Conservation (phyloP, 805 yeast genomes). For the Ogataea paradorogensis region DNA sequence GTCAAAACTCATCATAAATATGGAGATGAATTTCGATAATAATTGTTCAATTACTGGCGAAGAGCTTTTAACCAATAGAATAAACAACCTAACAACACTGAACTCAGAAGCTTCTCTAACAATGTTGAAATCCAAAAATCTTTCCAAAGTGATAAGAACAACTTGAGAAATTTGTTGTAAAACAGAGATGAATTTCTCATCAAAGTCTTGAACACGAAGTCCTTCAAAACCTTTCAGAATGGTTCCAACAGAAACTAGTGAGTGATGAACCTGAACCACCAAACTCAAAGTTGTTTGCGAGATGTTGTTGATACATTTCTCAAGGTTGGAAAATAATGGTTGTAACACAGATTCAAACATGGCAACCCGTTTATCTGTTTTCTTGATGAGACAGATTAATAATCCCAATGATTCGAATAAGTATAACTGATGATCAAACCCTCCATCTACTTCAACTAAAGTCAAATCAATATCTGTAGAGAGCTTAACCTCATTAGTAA, state of each 20-base stretch:
- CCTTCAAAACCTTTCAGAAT: slow-evolving; percentile 78
- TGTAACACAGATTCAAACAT: slow-evolving; percentile 65
- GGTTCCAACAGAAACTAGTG: slow-evolving; percentile 85
- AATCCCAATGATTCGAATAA: slow-evolving; percentile 85
- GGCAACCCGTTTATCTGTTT: slow-evolving; percentile 39
- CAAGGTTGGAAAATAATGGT: slow-evolving; percentile 72
- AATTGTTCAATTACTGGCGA: slow-evolving; percentile 37
- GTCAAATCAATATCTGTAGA: slow-evolving; percentile 33
- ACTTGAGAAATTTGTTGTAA: slow-evolving; percentile 59
- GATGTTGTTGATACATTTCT: slow-evolving; percentile 50
- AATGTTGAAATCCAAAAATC: slow-evolving; percentile 58
- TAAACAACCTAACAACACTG: slow-evolving; percentile 82
- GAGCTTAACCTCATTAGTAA: slow-evolving; percentile 27
- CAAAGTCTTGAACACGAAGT: slow-evolving; percentile 29
- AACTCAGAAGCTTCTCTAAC: slow-evolving; percentile 85
- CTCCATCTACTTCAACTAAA: slow-evolving; percentile 50
- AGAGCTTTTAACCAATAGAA: slow-evolving; percentile 52
- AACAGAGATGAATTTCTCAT: slow-evolving; percentile 30
- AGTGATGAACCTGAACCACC: slow-evolving; percentile 79
- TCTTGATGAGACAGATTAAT: slow-evolving; percentile 55
- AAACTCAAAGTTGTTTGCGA: slow-evolving; percentile 39
- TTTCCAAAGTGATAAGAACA: slow-evolving; percentile 78
- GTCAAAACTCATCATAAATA: slow-evolving; percentile 55
- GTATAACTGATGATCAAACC: slow-evolving; percentile 77
- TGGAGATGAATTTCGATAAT: slow-evolving; percentile 68